Evolutionary conservation across 2,329 filamentous ascomycete species (phyloP), one percentile per base, ranked within the genome.

Genomic region (Penicillium sp.): DNA sequence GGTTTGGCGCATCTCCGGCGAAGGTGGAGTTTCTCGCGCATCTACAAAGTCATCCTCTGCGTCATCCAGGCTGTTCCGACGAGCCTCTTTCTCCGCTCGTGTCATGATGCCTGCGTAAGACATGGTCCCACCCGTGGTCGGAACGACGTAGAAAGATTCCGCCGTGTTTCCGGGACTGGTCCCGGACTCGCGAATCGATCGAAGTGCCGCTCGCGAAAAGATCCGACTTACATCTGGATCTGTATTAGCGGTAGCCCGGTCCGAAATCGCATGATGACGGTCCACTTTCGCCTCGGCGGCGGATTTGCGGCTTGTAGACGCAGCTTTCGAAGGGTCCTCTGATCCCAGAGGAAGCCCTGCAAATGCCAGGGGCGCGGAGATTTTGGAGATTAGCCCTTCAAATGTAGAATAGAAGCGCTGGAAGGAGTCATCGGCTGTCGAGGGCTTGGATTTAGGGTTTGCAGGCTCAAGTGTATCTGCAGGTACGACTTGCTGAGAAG

Each of bases 121-220:
- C 45, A 90, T 84, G 2, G 89, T 96, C 49, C 91, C 89, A 4
- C 93, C 91, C 13, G 86, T 88, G 0, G 87, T 86, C 3, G 91
- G 93, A 1, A 98, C 93, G 1, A 97, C 86, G 62, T 96, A 97
- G 70, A 98, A 98, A 7, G 86, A 93, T 50, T 80, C 77, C 5
- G 73, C 72, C 3, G 67, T 48, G 55, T 86, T 86, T 43, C 76
- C 79, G 9, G 71, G 67, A n/a, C 68, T 61, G 11, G 76, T 75
- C 0, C 80, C 80, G 19, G 69, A 66, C 32, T 86, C 82, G 14
- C 81, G 77, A 28, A 95, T 76, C 1, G 90, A 87, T 36, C 84
- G 79, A 38, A 97, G 76, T 3, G 91, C 87, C 9, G 91, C 88
- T 51, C 81, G 83, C 27, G 89, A 95, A 63, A 94, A 94, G 19